A percentile compares a stretch with the other conserved stretches of the same genome.
Evolutionary conservation across 2,329 filamentous ascomycete species (phyloP).

Genomic region (Colletotrichum zoysiae): DNA sequence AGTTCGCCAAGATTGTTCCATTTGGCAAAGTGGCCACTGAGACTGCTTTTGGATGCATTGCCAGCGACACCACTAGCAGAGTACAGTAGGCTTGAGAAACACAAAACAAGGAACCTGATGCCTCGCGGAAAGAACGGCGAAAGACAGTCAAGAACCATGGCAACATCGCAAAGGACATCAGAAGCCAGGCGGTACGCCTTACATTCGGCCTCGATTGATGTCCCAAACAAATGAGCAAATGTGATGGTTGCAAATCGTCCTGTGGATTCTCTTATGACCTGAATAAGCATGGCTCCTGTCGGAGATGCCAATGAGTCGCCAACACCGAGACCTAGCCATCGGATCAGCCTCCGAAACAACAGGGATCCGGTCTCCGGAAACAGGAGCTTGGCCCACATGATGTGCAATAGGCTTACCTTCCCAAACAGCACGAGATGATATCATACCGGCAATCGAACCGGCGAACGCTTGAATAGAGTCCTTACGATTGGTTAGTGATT

Average conservation of each 20-base stretch:
- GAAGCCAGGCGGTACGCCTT: constrained; percentile 35
- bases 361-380: background rate
- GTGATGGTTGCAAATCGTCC: constrained; percentile 35
- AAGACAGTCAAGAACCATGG: constrained; percentile 34
- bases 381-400: constrained; percentile 7
- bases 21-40: constrained; percentile 38
- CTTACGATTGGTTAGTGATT: background rate
- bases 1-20: constrained; percentile 39
- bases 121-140: constrained; percentile 25
- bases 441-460: constrained; percentile 39
- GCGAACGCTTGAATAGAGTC: constrained; percentile 39
- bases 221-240: constrained; percentile 36
- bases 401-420: constrained; percentile 17
- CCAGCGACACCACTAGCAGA: constrained; percentile 31
- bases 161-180: constrained; percentile 21
- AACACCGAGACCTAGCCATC: constrained; percentile 23
- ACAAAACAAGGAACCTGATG: constrained; percentile 17
- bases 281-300: constrained; percentile 33
- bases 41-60: constrained; percentile 38
- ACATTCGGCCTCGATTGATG: constrained; percentile 38
- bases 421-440: constrained; percentile 40
- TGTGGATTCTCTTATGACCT: constrained; percentile 38
- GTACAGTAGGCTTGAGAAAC: constrained; percentile 32
- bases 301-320: constrained; percentile 38
- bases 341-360: constrained; percentile 6